phyloP scores from a whole-genome alignment of 1,284 basidiomycete genomes.

The Athelia psychrophila region DNA sequence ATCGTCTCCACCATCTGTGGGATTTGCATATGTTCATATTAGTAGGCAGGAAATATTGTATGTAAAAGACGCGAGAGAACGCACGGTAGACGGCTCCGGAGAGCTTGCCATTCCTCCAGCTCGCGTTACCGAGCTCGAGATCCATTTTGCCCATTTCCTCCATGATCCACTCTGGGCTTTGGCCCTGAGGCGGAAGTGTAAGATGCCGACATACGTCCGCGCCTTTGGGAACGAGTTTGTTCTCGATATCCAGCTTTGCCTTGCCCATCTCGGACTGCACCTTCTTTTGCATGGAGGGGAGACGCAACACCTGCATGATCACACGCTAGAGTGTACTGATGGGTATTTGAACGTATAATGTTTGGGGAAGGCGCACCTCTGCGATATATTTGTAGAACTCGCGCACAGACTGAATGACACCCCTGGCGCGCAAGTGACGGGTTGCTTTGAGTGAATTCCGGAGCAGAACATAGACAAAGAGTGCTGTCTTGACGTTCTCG shows the following conservation, averaged over 20 bases:
- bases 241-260: constrained; percentile 63
- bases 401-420: constrained; percentile 45
- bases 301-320: constrained; percentile 58
- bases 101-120: constrained; percentile 78
- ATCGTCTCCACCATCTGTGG: constrained; percentile 79
- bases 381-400: constrained; percentile 59
- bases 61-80: constrained; percentile 20
- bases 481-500: constrained; percentile 54
- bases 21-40: constrained; percentile 6
- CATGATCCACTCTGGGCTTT: constrained; percentile 74
- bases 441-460: constrained; percentile 49
- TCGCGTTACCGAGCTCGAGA: constrained; percentile 42
- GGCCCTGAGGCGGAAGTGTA: constrained; percentile 66
- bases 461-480: constrained; percentile 64
- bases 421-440: constrained; percentile 77
- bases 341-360: not conserved
- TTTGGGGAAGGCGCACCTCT: constrained; percentile 40
- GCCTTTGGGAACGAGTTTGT: constrained; percentile 65
- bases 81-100: constrained; percentile 88
- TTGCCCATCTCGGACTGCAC: constrained; percentile 71
- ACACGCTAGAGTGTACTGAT: constrained; percentile 40
- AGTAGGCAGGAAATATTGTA: not conserved
- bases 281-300: constrained; percentile 68
- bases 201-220: constrained; percentile 61
- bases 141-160: constrained; percentile 82